Base-by-base conservation (phyloP, 306 rosid genomes). In the Cucumis hystrix region DNA sequence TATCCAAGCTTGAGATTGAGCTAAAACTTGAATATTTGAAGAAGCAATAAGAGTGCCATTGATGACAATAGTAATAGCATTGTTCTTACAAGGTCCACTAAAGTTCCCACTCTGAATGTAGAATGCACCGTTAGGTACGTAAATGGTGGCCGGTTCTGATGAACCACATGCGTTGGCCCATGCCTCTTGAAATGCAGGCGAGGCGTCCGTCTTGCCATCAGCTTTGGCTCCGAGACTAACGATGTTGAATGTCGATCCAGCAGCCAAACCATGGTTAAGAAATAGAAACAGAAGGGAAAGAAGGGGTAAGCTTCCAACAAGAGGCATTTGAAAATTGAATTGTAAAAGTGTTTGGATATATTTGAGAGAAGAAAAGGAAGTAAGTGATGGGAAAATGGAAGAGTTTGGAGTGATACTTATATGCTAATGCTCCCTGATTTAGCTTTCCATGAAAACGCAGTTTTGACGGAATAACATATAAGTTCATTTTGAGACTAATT, bases 81-180 rank as follows among this genome's bases (percentile, higher is more conserved):
- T 81, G 80, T 70, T 85, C 47, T 66, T 79, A 75, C 93, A 89
- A 2, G 76, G 82, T 4, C 93, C 93, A 4, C 2, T 39, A 18
- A 89, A 87, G 43, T 15, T 72, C 12, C 16, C 82, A 30, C 47
- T 79, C 1, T 77, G 45, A 6, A 88, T 77, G 37, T 79, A 79
- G 78, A 88, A 88, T 45, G 75, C 79, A 15, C 92, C 87, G 0
- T 6, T 37, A 2, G 92, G 92, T 16, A 86, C 88, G 47, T 78
- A 76, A 66, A 88, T 81, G 23, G 79, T 65, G 0, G 85, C 68
- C 21, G 87, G 82, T 2, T 20, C 51, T 8, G 17, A 41, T 2
- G 88, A 86, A 63, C 55, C 82, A 9, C 92, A 88, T 6, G 92
- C 88, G 16, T 39, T 79, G 3, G 21, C 12, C 89, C 89, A 88